Conservation (phyloP, 768 basidiomycete species). For the Baorangia bicolor region DNA sequence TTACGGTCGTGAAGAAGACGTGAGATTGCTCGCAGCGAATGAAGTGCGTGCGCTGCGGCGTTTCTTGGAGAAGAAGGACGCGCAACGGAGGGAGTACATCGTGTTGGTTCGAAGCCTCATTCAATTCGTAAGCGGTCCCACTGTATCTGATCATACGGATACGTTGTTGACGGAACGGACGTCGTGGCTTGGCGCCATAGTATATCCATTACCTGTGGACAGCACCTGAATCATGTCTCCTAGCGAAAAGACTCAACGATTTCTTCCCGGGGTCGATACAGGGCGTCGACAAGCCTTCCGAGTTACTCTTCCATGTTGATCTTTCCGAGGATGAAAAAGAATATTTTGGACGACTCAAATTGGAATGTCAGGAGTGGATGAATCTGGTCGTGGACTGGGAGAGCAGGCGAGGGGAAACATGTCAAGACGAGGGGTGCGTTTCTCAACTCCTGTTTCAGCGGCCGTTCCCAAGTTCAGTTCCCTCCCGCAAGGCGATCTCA, state of each 20-base stretch:
- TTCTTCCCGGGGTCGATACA: conserved; percentile 30
- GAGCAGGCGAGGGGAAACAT: conserved; percentile 10
- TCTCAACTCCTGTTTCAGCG: not conserved
- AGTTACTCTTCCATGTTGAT: conserved; percentile 22
- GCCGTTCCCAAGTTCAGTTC: not conserved
- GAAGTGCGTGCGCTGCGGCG: conserved; percentile 13
- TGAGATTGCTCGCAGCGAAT: conserved; percentile 18
- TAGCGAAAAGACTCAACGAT: conserved; percentile 21
- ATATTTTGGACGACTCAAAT: conserved; percentile 16
- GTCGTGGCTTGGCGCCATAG: conserved; percentile 4
- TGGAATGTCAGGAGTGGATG: conserved; percentile 22
- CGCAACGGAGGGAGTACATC: conserved; percentile 24
- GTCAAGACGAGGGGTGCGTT: conserved; percentile 7
- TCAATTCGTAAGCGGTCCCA: conserved; percentile 14
- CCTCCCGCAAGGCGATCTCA: conserved; percentile 7
- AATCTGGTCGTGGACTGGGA: conserved; percentile 21
- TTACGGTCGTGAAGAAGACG: conserved; percentile 2
- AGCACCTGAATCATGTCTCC: conserved; percentile 26
- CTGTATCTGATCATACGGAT: not conserved
- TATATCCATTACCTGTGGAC: conserved; percentile 31
- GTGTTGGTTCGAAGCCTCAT: conserved; percentile 22
- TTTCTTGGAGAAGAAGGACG: conserved; percentile 14
- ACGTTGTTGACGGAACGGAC: not conserved
- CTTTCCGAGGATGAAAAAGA: conserved; percentile 24
- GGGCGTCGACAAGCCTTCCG: conserved; percentile 13